Evolutionary conservation across 1,139 yeast species (phyloP), one percentile per base, ranked within the genome.

Genomic region (Taphrina pruni): DNA sequence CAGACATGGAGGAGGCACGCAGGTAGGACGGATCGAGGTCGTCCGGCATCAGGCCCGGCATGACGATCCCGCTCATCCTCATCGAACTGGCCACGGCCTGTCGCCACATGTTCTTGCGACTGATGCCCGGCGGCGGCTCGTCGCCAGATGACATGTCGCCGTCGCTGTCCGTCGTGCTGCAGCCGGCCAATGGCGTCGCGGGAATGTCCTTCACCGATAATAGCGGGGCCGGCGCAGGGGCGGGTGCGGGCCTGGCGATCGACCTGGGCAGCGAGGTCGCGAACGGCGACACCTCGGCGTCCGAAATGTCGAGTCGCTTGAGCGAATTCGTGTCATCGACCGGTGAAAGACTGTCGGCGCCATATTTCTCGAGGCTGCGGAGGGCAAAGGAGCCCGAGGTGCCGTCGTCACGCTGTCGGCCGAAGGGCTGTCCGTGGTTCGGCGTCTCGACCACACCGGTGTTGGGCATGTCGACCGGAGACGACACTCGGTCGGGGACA

Each of bases 11-110:
- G 32, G 54, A 21, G 2, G 54, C 54, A 6, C 54, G 11, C 12
- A 50, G n/a, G 11, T 17, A 26, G 36, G 54, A 9, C 32, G 54
- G 54, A 21, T 50, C 54, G 54, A 50, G 54, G 36, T 50, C 54
- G 36, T 50, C 54, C 36, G 32, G 12, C 60, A 26, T 38, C 58
- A 54, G 14, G 48, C 36, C 48, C 39, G 67, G 67, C 57, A 55
- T 21, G 7, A 64, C 46, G 21, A 64, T 41, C n/a, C 67, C 67
- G 46, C 67, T 64, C 67, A 64, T 64, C 46, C 67, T 32, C 46
- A 54, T 17, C 20, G 67, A 64, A 12, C 55, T 45, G 48, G 51
- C 61, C 55, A 64, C 67, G 0, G 67, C 67, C 26, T 55, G 45
- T 45, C 48, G 20, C 67, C 67, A 64, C 39, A 57, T 57, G 32